Conservation (phyloP, 495 filamentous ascomycete species). For the Staphylotrichum longicolle region DNA sequence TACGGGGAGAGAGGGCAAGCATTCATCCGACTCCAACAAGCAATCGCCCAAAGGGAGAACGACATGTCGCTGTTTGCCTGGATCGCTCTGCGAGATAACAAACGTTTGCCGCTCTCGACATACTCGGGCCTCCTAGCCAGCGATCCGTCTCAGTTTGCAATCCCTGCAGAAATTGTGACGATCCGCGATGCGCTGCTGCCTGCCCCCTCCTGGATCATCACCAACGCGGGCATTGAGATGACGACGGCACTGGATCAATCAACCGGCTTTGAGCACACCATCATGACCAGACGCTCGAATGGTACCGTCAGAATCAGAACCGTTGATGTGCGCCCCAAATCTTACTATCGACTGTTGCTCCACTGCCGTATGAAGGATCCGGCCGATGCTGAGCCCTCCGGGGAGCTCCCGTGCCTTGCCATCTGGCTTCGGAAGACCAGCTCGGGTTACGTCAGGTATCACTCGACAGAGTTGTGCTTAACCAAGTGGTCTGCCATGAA, state of each 20-base stretch:
- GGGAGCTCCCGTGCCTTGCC: background rate
- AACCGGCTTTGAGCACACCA: background rate
- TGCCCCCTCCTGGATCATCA: conserved; percentile 8
- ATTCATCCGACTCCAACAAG: conserved; percentile 25
- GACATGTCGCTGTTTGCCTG: conserved; percentile 27
- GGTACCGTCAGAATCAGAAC: background rate
- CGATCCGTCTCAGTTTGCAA: conserved; percentile 3
- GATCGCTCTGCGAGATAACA: too few species aligned
- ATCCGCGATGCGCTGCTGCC: conserved; percentile 5
- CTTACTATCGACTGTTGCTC: background rate
- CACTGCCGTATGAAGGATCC: background rate
- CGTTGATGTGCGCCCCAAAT: too few species aligned
- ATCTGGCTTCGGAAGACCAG: conserved; percentile 11
- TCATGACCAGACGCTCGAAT: background rate
- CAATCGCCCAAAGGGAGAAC: conserved; percentile 15
- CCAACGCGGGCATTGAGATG: conserved; percentile 3
- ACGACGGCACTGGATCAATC: background rate
- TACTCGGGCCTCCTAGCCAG: conserved; percentile 7
- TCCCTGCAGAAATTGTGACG: background rate
- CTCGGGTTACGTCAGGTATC: conserved; percentile 1
- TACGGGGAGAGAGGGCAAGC: conserved; percentile 26
- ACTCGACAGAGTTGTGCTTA: background rate
- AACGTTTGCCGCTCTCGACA: too few species aligned
- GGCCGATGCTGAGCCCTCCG: too few species aligned
- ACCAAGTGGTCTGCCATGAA: background rate